Base-by-base conservation (phyloP, 345 rosid species). In the Erodium maritimum region DNA sequence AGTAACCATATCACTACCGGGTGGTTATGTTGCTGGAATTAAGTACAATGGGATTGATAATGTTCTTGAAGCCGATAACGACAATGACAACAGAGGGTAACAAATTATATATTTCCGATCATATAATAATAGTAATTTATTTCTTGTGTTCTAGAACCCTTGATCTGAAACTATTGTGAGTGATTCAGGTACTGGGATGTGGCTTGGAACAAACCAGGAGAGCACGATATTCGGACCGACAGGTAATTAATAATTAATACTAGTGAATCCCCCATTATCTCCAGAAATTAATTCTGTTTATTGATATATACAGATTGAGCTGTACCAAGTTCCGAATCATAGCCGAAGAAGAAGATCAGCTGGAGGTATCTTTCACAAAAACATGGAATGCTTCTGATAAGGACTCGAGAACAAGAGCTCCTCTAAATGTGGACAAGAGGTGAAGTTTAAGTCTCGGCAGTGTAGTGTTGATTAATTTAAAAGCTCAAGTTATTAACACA, bases 391-490 rank as follows among this genome's bases (percentile, higher is more conserved):
- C 55, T 29, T 60, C 71, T 2, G 56, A 17, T 7, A 73, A 68
- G 6, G 67, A 70, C 48, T 42, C 48, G 16, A 16, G 48, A 21
- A 61, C 67, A 12, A 16, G 50, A n/a, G 87, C 75, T 61, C 97
- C 99, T 5, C 52, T 93, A 54, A 85, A 90, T 66, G 73, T 93
- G 1, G 99, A 89, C 69, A 93, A 89, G 76, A 83, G 99, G 98
- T 82, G 21, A 33, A 17, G 17, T 62, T 11, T 8, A 46, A 21
- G 20, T 51, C 37, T 55, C 63, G 20, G 50, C 17, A 58, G 22
- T n/a, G n/a, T n/a, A n/a, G n/a, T n/a, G n/a, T 4, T 56, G 17
- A 54, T 20, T 21, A 54, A 54, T 11, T 52, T 5, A 21, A 21
- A 50, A 16, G 16, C 19, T 62, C 20, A 62, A 3, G 11, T 20